These are phyloP conservation scores for Rosa hybrid DNA, from an alignment of 331 rosid genomes.

Conservation along the genomic window DNA sequence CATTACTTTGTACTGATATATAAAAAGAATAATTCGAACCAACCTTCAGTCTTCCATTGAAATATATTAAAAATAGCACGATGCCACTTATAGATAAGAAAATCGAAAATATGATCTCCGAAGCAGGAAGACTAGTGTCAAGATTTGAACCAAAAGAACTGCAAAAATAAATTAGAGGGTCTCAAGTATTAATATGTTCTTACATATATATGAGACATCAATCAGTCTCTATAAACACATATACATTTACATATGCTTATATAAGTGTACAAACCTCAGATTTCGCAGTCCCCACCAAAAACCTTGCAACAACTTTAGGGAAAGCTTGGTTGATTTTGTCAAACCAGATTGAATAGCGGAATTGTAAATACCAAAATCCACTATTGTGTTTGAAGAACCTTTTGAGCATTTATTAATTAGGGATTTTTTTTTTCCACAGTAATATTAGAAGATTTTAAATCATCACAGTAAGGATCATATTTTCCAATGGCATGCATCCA, in stretches of 20 bases:
- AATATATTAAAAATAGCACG: not conserved
- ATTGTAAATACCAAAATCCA: not conserved
- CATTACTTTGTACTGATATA: too few relatives aligned
- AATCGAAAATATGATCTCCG: not conserved
- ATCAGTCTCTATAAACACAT: too few relatives aligned
- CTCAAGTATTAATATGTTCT: too few relatives aligned
- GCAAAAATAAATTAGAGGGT: not conserved
- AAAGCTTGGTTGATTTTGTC: not conserved
- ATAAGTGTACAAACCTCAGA: not conserved
- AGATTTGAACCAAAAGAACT: conserved; percentile 14
- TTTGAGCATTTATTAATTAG: not conserved
- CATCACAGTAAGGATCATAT: not conserved
- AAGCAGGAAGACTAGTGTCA: not conserved
- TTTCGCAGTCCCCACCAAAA: not conserved
- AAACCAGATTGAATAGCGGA: not conserved
- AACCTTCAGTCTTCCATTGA: not conserved
- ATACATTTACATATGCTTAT: too few relatives aligned
- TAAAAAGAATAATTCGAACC: not conserved
- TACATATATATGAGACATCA: too few relatives aligned
- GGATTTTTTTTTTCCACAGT: not conserved
- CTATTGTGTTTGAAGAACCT: not conserved
- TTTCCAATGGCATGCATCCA: not conserved
- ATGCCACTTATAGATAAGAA: not conserved
- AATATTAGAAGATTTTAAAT: not conserved
- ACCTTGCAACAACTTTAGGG: not conserved